Base-by-base conservation (phyloP, 129 eudicot species). In the Flaveria bidentis region DNA sequence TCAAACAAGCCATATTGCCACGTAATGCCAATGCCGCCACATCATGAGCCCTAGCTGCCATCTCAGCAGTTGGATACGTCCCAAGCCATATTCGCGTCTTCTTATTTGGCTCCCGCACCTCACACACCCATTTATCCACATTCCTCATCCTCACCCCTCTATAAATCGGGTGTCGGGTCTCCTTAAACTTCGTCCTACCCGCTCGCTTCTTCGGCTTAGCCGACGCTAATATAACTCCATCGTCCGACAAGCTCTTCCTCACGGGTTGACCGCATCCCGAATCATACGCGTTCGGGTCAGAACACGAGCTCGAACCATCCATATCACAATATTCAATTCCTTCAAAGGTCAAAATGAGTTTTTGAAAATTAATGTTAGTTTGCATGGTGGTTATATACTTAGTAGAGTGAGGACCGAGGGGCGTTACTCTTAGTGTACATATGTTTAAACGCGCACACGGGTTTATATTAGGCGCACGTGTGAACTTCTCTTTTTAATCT, bases 1-100 rank as follows among this genome's bases (percentile, higher is more conserved):
- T 91, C 42, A 91, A 75, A 76, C 93, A 86, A 2, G 97, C 91
- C 0, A 10, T 5, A 61, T 41, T 73, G 13, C 97, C 97, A 53
- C 91, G 71, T n/a, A 91, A 73, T 8, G 97, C 94, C 78, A 91
- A 45, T 14, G 94, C 97, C 23, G 97, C 97, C 60, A 91, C 91
- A 58, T 91, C 97, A 65, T 91, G 89, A 8, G 97, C 97, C 5
- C 97, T 72, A 0, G 97, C 97, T 3, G 97, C 97, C 97, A 91
- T 91, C 85, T 91, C 97, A 13, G 90, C 84, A 8, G 91, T 91
- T 4, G 87, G 91, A 76, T 86, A 88, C 2, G 97, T 91, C 49
- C 97, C 97, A 3, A 91, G 91, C 97, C 97, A 91, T 41, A 91
- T 79, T 17, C 97, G 73, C 8, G 85, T 49, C 76, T 88, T 74